A percentile compares a stretch with the other conserved stretches of the same genome.
Evolutionary conservation across 306 rosid genomes (phyloP).

Genomic region (Quercus dentata): DNA sequence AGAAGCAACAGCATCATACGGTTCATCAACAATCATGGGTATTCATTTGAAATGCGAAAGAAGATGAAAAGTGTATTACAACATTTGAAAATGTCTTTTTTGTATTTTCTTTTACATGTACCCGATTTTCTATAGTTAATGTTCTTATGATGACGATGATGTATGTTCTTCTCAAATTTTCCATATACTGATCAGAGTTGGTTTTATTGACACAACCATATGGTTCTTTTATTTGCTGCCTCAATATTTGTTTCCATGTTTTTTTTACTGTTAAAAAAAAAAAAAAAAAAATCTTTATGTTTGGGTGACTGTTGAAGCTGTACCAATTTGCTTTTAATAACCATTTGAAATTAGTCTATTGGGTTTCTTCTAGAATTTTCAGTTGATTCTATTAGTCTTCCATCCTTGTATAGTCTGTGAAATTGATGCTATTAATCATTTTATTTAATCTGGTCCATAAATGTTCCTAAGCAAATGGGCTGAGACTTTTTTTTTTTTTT

Average conservation of each 20-base stretch:
- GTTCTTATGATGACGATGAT: conserved; percentile 25
- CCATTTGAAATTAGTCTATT: conserved; percentile 4
- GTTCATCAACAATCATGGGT: conserved; percentile 31
- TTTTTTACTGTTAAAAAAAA: neutral
- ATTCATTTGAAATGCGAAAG: conserved; percentile 19
- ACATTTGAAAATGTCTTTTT: conserved; percentile 26
- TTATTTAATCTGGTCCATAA: conserved; percentile 30
- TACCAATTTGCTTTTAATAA: neutral
- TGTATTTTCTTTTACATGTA: conserved; percentile 20
- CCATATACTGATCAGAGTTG: conserved; percentile 14
- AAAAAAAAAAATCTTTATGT: neutral
- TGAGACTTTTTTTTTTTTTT: conserved; percentile 3
- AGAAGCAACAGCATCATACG: conserved; percentile 7
- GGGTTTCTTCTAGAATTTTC: neutral
- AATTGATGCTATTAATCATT: conserved; percentile 1
- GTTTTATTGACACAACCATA: neutral
- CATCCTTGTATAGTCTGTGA: conserved; percentile 1
- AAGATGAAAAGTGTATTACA: conserved; percentile 1
- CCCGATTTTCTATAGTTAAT: conserved; percentile 8
- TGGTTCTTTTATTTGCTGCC: neutral
- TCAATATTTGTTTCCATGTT: neutral
- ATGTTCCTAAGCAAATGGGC: conserved; percentile 24
- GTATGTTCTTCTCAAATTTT: conserved; percentile 25
- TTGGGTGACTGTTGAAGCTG: neutral
- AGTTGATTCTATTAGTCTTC: conserved; percentile 12